These are phyloP conservation scores for Dothidotthia symphoricarpi DNA, from an alignment of 2,329 filamentous ascomycete species.

Conservation along the genomic window DNA sequence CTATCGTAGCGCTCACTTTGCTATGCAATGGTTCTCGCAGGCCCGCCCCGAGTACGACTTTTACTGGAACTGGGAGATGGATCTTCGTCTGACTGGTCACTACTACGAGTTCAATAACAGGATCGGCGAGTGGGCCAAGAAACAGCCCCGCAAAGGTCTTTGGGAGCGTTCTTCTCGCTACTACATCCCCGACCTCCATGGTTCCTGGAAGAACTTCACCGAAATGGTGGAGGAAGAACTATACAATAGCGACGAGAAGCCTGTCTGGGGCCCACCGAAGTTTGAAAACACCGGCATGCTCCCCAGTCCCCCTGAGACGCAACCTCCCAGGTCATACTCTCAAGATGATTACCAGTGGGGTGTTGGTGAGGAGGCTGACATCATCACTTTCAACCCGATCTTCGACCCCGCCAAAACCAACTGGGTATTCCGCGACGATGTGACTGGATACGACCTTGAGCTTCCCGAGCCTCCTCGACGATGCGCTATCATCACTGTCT, in stretches of 20 bases:
- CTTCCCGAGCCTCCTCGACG: slow-evolving; percentile 64
- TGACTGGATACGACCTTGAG: slow-evolving; percentile 63
- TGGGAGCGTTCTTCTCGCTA: slow-evolving; percentile 74
- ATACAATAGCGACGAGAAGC: slow-evolving; percentile 48
- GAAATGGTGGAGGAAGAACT: slow-evolving; percentile 60
- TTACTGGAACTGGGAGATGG: slow-evolving; percentile 88
- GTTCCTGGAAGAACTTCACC: slow-evolving; percentile 67
- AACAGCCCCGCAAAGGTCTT: slow-evolving; percentile 67
- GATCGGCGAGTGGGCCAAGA: slow-evolving; percentile 61
- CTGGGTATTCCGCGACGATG: slow-evolving; percentile 68
- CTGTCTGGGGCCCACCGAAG: slow-evolving; percentile 63
- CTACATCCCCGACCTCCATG: slow-evolving; percentile 69
- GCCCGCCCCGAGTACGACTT: slow-evolving; percentile 53
- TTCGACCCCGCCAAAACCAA: slow-evolving; percentile 71
- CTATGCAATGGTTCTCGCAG: slow-evolving; percentile 53
- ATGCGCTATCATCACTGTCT: slow-evolving; percentile 75
- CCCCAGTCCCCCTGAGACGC: slow-evolving; percentile 60
- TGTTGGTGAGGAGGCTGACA: slow-evolving; percentile 71
- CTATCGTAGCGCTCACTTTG: slow-evolving; percentile 64
- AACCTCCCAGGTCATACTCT: slow-evolving; percentile 59
- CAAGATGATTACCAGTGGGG: slow-evolving; percentile 72
- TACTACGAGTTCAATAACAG: slow-evolving; percentile 77
- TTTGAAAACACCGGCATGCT: slow-evolving; percentile 54
- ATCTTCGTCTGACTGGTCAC: slow-evolving; percentile 75
- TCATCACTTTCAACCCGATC: slow-evolving; percentile 74